These are phyloP conservation scores for Penicillium pulvis DNA, from an alignment of 495 filamentous ascomycete genomes.

Conservation along the genomic window DNA sequence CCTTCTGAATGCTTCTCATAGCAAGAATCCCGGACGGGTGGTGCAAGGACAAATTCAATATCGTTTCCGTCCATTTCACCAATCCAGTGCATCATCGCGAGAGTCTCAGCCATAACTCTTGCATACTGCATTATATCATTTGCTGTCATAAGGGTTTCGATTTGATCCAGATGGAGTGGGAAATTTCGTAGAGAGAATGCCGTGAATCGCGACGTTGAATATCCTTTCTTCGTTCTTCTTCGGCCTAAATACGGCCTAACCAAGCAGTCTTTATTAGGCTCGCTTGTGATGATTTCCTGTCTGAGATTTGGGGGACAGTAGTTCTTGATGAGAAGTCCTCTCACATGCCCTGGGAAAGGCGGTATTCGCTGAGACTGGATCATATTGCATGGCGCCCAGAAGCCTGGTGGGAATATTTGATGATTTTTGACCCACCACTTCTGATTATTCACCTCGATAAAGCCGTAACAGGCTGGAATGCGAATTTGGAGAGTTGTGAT, in stretches of 20 bases:
- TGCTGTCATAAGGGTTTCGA: not conserved
- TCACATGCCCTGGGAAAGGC: not conserved
- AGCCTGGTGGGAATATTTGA: not conserved
- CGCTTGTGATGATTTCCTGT: not conserved
- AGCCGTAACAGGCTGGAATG: not conserved
- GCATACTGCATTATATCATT: not conserved
- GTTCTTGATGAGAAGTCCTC: not conserved
- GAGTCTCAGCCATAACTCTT: constrained; percentile 4
- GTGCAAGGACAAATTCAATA: constrained; percentile 7
- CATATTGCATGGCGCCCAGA: not conserved
- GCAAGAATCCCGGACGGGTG: not conserved
- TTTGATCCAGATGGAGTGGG: constrained; percentile 2
- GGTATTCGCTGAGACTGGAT: not conserved
- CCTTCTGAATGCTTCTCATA: not conserved
- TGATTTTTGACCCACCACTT: not conserved
- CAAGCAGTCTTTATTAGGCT: constrained; percentile 2
- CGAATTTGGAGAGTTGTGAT: not conserved
- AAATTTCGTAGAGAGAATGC: constrained; percentile 5
- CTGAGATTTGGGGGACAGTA: not conserved
- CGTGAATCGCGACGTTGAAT: not conserved
- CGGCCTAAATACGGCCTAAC: constrained; percentile 1
- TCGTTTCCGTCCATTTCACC: constrained; percentile 6
- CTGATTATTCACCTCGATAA: not conserved
- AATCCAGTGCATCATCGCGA: constrained; percentile 8
- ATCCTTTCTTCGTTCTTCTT: not conserved